Base-by-base conservation (phyloP, 306 rosid genomes). In the Medicago lupulina region DNA sequence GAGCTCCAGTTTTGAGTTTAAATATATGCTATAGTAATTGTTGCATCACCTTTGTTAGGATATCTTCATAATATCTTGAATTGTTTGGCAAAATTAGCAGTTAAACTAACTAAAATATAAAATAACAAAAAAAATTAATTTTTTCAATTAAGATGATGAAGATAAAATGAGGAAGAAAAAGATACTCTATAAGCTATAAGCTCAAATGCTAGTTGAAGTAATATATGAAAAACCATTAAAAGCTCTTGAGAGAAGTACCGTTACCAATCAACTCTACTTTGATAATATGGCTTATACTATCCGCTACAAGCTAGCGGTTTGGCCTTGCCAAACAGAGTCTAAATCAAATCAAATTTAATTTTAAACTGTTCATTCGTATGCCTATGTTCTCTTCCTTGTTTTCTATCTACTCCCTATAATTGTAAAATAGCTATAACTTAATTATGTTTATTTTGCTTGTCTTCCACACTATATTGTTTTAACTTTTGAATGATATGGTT, bases 1-100 rank as follows among this genome's bases (percentile, higher is more conserved):
- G 36, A 66, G 71, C 25, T 88, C 80, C 73, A 61, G 75, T 67
- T 80, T 70, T 62, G 43, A 67, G 71, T 82, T 75, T 53, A 73
- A 68, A 74, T 65, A 34, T 57, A 70, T 81, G 54, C 63, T 55
- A 34, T 70, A 23, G 12, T 70, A 23, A 28, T 41, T 47, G 46
- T 75, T 81, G 66, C 40, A 71, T 70, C 65, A 47, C 59, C 54
- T 44, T 6, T 43, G n/a, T 34, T 34, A 34, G 38, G 39, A 25
- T 74, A 74, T 60, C 67, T 50, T 41, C 61, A 40, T 69, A 67
- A 46, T 49, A 75, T 59, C 71, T 54, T 54, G 60, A 54, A 54
- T 13, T 17, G 9, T 51, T 16, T 16, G 58, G 9, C 8, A 17
- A 53, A 53, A 8, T 53, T 53, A 53, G 25, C 25, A 0, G 19